phyloP scores from a whole-genome alignment of 176 grass and related monocot species.

The Guadua angustifolia region DNA sequence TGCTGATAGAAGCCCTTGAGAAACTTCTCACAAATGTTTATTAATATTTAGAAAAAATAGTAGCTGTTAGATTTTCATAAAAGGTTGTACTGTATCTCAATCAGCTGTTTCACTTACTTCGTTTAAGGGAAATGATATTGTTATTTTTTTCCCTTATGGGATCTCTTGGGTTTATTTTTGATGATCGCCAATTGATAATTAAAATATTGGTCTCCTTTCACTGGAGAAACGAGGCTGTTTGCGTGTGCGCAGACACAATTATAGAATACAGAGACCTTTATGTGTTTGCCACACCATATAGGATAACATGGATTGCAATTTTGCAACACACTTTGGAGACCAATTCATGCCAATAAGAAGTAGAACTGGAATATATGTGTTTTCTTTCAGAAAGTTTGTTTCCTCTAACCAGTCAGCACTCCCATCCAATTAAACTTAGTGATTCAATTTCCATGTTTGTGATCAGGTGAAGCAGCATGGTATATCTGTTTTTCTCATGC shows the following conservation, averaged over 20 bases:
- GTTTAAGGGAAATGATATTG: too few relatives aligned
- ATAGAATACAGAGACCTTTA: constrained; percentile 81
- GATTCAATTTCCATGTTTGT: constrained; percentile 28
- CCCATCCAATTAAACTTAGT: constrained; percentile 24
- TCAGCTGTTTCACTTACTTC: too few relatives aligned
- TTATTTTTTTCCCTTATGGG: too few relatives aligned
- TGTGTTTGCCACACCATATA: constrained; percentile 90
- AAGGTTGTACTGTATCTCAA: background rate
- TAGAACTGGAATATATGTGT: constrained; percentile 85
- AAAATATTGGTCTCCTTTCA: too few relatives aligned
- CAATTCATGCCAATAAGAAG: constrained; percentile 83
- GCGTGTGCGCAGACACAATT: too few relatives aligned
- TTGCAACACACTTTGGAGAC: constrained; percentile 76
- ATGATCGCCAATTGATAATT: too few relatives aligned
- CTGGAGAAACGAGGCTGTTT: too few relatives aligned
- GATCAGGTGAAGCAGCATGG: constrained; percentile 93
- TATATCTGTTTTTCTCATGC: constrained; percentile 90
- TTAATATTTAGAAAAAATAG: background rate
- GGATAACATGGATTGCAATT: constrained; percentile 92
- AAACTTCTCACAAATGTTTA: background rate
- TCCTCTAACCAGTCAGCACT: background rate
- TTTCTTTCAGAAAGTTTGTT: constrained; percentile 30
- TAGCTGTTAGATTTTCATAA: background rate
- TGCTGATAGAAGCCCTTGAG: background rate
- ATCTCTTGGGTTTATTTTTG: too few relatives aligned